phyloP scores from a whole-genome alignment of 805 yeast species.

The Metschnikowia shivogae region DNA sequence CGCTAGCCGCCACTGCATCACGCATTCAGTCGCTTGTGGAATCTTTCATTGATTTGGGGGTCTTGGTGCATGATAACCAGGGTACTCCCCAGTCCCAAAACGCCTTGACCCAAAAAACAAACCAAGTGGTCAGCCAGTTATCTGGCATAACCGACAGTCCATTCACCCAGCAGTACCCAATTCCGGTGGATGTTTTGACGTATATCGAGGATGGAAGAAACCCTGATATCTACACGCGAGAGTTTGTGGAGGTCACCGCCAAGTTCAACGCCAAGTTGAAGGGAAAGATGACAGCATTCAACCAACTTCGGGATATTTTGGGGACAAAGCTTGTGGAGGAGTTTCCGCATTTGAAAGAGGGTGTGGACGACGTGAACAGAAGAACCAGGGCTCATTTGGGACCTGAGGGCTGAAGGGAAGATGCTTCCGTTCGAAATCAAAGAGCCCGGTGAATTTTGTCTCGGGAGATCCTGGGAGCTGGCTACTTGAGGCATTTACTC shows the following conservation, averaged over 20 bases:
- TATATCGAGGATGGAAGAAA: conserved; percentile 96
- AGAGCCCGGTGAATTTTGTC: no score
- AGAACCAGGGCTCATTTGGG: neutral
- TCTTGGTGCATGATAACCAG: conserved; percentile 88
- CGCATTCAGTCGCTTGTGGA: conserved; percentile 46
- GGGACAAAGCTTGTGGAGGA: conserved; percentile 68
- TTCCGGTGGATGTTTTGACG: conserved; percentile 82
- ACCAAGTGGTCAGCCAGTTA: conserved; percentile 39
- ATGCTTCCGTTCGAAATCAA: no score
- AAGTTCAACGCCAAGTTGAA: conserved; percentile 82
- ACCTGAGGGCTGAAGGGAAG: no score
- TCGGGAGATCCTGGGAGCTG: no score
- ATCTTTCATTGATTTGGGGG: conserved; percentile 83
- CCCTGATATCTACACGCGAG: conserved; percentile 95
- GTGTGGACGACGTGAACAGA: conserved; percentile 52
- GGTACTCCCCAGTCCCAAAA: conserved; percentile 76
- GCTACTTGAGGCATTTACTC: no score
- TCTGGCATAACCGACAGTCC: conserved; percentile 32
- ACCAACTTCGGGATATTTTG: conserved; percentile 56
- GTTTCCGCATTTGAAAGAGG: conserved; percentile 67
- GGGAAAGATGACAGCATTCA: conserved; percentile 75
- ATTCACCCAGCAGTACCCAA: conserved; percentile 36
- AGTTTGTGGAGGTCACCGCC: conserved; percentile 90
- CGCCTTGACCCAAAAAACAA: conserved; percentile 39
- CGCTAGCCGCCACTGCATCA: conserved; percentile 27